These are phyloP conservation scores for Cercospora berteroae DNA, from an alignment of 2,329 filamentous ascomycete genomes.

Conservation along the genomic window DNA sequence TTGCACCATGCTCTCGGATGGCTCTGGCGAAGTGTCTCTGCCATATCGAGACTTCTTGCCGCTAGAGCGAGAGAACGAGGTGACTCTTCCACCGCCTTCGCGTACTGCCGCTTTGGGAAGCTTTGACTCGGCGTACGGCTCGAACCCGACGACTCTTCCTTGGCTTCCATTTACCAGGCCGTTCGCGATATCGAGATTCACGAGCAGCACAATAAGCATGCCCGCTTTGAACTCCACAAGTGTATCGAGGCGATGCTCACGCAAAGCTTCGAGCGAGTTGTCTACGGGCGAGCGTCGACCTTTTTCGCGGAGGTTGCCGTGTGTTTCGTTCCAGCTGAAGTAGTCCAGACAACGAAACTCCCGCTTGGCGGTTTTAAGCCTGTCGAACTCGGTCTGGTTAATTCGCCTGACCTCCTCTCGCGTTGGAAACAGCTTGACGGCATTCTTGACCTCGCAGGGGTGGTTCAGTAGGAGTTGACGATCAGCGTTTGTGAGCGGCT, in stretches of 20 bases:
- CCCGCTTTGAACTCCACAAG: slow-evolving; percentile 50
- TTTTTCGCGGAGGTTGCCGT: slow-evolving; percentile 20
- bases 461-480: slow-evolving; percentile 49
- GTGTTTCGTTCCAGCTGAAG: slow-evolving; percentile 35
- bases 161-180: slow-evolving; percentile 52
- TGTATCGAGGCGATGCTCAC: slow-evolving; percentile 47
- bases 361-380: slow-evolving; percentile 12
- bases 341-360: slow-evolving; percentile 42
- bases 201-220: slow-evolving; percentile 55
- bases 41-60: slow-evolving; percentile 6
- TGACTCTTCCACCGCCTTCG: slow-evolving; percentile 6
- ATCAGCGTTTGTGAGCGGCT: slow-evolving; percentile 41
- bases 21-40: slow-evolving; percentile 19
- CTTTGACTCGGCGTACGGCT: slow-evolving; percentile 19
- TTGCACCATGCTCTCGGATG: not conserved
- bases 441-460: slow-evolving; percentile 28
- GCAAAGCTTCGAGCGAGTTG: slow-evolving; percentile 33
- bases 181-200: slow-evolving; percentile 47
- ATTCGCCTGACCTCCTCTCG: slow-evolving; percentile 26
- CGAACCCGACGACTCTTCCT: slow-evolving; percentile 46
- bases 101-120: slow-evolving; percentile 20
- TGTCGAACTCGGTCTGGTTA: slow-evolving; percentile 19
- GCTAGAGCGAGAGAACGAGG: slow-evolving; percentile 5
- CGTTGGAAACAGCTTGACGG: slow-evolving; percentile 35
- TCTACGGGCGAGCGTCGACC: slow-evolving; percentile 15